Conservation (phyloP, 495 filamentous ascomycete genomes). For the Penicillium pulvis region DNA sequence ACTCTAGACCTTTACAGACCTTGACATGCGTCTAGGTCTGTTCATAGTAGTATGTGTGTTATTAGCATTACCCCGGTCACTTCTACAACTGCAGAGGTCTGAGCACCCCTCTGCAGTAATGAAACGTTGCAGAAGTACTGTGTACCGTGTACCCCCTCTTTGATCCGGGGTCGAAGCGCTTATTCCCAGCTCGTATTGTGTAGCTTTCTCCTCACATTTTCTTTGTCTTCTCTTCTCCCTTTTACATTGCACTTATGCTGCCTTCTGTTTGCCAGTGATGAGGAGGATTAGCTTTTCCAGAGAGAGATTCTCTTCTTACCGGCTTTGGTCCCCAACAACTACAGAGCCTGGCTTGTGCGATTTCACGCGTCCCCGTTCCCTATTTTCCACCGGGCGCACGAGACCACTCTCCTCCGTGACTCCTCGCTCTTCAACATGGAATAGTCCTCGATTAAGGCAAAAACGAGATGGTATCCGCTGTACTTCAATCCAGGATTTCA, state of each 20-base stretch:
- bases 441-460: not conserved
- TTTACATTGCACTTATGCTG: not conserved
- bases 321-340: conserved; percentile 18
- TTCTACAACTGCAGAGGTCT: conserved; percentile 10
- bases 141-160: conserved; percentile 14
- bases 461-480: not conserved
- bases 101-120: conserved; percentile 1
- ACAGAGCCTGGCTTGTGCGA: conserved; percentile 10
- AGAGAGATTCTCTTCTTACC: conserved; percentile 27
- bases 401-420: conserved; percentile 12
- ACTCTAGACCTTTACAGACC: not conserved
- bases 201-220: conserved; percentile 4
- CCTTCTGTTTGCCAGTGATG: conserved; percentile 20
- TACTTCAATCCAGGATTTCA: not conserved
- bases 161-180: conserved; percentile 25
- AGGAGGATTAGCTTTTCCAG: conserved; percentile 20
- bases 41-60: not conserved
- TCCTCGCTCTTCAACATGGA: conserved; percentile 2
- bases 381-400: conserved; percentile 1
- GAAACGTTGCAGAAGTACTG: conserved; percentile 11
- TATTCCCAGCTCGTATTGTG: conserved; percentile 7
- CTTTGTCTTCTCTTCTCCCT: conserved; percentile 3
- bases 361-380: not conserved
- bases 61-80: conserved; percentile 7
- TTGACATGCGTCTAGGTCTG: not conserved